Evolutionary conservation across 768 basidiomycete genomes (phyloP).

Genomic region (Rhodotorula graminis): DNA sequence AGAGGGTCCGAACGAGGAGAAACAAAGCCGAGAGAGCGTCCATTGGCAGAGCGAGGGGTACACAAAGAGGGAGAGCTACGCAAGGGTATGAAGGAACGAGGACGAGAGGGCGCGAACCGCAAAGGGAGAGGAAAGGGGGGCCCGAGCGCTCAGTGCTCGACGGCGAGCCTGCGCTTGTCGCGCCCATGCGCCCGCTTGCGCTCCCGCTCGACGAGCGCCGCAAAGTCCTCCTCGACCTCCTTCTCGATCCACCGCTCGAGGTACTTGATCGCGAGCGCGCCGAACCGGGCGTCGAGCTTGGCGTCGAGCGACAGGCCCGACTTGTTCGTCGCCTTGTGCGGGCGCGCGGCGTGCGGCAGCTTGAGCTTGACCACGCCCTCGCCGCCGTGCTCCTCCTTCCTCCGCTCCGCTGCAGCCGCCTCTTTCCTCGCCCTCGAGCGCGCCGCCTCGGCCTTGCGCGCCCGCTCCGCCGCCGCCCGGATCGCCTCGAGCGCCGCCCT

Average conservation of each 20-base stretch:
- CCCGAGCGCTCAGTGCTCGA: background rate
- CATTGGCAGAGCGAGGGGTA: too few species aligned
- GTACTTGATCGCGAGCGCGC: background rate
- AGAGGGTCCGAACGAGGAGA: too few species aligned
- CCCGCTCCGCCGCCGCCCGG: background rate
- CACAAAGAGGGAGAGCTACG: too few species aligned
- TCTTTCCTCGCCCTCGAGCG: background rate
- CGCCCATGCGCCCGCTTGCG: background rate
- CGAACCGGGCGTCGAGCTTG: background rate
- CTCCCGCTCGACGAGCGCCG: background rate
- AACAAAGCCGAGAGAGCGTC: too few species aligned
- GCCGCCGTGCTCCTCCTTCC: background rate
- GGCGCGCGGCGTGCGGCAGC: too few species aligned
- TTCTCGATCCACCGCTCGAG: slow-evolving; percentile 1
- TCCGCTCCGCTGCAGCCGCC: background rate
- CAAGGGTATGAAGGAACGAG: background rate
- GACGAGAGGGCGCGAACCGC: too few species aligned
- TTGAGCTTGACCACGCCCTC: background rate
- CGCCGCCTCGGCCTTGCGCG: too few species aligned
- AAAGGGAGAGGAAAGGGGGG: background rate
- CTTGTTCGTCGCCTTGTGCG: background rate
- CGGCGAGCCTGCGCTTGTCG: background rate
- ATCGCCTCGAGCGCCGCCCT: background rate
- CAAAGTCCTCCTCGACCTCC: slow-evolving; percentile 9
- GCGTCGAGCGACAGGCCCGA: background rate